These are phyloP conservation scores for Sicyos baderoa DNA, from an alignment of 306 rosid species.

Conservation along the genomic window DNA sequence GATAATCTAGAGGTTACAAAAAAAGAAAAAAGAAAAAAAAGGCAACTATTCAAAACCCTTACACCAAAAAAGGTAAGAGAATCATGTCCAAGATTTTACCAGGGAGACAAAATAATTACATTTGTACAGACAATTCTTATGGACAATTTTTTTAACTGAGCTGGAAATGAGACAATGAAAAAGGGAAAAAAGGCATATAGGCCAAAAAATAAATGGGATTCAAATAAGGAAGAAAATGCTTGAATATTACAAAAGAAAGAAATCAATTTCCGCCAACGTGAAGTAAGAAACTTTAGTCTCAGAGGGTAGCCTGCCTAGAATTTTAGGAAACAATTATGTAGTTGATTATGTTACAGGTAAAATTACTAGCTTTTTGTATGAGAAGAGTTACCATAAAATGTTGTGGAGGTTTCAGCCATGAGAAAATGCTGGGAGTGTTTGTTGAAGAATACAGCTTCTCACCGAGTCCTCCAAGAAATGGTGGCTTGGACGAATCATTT, in stretches of 20 bases:
- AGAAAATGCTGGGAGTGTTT: conserved; percentile 23
- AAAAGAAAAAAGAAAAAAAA: no score
- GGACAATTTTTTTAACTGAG: conserved; percentile 2
- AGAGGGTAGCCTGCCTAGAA: conserved; percentile 41
- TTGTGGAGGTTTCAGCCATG: conserved; percentile 21
- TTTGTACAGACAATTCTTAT: conserved; percentile 6
- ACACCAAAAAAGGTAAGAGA: not conserved
- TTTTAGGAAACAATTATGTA: conserved; percentile 48
- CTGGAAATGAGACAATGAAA: not conserved
- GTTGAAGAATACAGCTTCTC: conserved; percentile 40
- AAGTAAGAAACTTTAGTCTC: conserved; percentile 36
- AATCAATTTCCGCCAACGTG: conserved; percentile 41
- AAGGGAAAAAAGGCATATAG: not conserved
- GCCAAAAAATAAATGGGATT: conserved; percentile 17
- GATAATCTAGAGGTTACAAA: no score
- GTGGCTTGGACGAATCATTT: conserved; percentile 64
- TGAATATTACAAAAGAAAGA: conserved; percentile 23
- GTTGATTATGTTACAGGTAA: conserved; percentile 50
- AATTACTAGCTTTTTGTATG: conserved; percentile 34
- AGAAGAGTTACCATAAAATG: conserved; percentile 37
- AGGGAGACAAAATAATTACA: conserved; percentile 11
- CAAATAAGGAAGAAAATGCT: conserved; percentile 15
- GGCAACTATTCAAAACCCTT: not conserved
- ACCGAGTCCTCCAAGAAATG: conserved; percentile 65
- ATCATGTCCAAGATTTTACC: conserved; percentile 11